Conservation (phyloP, 2,329 filamentous ascomycete genomes). For the Pseudophaeomoniella oleicola region DNA sequence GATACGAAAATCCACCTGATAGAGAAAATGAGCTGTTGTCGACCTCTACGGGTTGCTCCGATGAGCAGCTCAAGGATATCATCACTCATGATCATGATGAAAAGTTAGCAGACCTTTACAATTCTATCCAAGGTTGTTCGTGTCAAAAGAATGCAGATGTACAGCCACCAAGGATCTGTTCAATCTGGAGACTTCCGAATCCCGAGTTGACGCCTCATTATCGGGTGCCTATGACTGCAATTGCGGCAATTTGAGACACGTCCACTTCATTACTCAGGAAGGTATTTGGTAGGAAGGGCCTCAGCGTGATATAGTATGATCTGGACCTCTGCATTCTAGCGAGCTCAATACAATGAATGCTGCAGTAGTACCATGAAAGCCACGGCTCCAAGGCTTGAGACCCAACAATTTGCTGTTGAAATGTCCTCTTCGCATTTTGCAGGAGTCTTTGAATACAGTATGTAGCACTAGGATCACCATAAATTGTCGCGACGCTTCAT, state of each 20-base stretch:
- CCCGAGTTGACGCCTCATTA: background rate
- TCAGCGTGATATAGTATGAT: no score
- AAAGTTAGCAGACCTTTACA: conserved; percentile 7
- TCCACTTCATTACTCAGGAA: background rate
- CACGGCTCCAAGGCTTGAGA: no score
- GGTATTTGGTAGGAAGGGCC: no score
- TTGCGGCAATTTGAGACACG: background rate
- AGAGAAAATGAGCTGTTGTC: conserved; percentile 5
- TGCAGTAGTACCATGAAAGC: no score
- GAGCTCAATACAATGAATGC: no score
- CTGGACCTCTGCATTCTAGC: no score
- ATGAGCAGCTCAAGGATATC: conserved; percentile 7
- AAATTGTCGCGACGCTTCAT: no score
- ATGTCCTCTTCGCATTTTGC: no score
- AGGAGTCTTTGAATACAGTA: no score
- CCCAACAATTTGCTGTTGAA: no score
- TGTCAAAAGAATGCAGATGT: conserved; percentile 5
- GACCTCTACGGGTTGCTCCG: conserved; percentile 7
- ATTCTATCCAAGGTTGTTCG: conserved; percentile 6
- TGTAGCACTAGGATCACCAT: no score
- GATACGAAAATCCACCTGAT: conserved; percentile 4
- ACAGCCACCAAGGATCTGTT: background rate
- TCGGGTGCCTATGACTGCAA: background rate
- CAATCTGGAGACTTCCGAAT: background rate
- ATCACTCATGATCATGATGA: conserved; percentile 7